Evolutionary conservation across 208 protist genomes (phyloP).

Genomic region (Trypanosoma platydactyli): DNA sequence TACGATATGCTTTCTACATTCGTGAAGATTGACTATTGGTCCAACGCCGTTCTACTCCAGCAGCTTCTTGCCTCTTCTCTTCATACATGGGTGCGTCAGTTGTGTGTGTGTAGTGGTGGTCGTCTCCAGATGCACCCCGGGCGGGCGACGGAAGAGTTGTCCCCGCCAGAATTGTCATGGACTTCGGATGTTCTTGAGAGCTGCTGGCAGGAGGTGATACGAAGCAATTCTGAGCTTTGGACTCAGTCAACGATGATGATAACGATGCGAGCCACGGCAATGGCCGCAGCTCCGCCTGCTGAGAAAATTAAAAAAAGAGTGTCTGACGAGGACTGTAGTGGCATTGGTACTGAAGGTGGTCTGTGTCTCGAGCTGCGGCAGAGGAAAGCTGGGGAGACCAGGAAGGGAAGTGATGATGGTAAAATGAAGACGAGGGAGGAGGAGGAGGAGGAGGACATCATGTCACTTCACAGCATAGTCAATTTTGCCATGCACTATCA

Average conservation of each 20-base stretch:
- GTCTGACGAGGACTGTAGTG: neutral
- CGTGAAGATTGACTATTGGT: slow-evolving; percentile 22
- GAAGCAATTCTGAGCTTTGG: slow-evolving; percentile 18
- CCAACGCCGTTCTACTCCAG: slow-evolving; percentile 25
- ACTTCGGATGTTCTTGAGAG: slow-evolving; percentile 1
- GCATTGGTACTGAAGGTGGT: neutral
- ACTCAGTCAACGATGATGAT: neutral
- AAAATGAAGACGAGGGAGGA: neutral
- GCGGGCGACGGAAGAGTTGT: slow-evolving; percentile 6
- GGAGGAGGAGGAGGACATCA: slow-evolving; percentile 10
- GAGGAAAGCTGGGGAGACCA: neutral
- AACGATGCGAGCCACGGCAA: neutral
- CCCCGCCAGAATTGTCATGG: slow-evolving; percentile 18
- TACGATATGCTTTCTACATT: slow-evolving; percentile 28
- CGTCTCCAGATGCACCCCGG: slow-evolving; percentile 27
- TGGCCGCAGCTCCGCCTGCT: neutral
- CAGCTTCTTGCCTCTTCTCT: slow-evolving; percentile 45
- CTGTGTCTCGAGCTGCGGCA: neutral
- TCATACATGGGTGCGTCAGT: slow-evolving; percentile 47
- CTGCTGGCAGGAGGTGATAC: slow-evolving; percentile 18
- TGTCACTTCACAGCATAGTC: slow-evolving; percentile 35
- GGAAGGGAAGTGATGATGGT: neutral
- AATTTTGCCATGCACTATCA: slow-evolving; percentile 58
- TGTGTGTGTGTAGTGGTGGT: slow-evolving; percentile 41
- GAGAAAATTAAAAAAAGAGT: neutral